Conservation (phyloP, 2,329 filamentous ascomycete genomes). For the Cadophora luteo-olivacea region DNA sequence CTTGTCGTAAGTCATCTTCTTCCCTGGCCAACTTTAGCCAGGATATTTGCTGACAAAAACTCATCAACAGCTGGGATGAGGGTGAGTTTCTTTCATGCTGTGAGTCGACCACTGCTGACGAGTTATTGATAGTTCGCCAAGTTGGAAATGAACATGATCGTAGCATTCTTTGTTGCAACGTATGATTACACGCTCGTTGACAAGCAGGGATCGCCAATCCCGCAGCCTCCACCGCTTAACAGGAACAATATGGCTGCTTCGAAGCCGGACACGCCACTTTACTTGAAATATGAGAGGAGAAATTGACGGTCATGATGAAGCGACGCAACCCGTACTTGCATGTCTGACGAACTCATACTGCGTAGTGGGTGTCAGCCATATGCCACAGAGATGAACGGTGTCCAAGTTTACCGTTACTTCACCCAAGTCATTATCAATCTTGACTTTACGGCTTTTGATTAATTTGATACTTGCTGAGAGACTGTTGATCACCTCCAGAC, state of each 20-base stretch:
- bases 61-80: conserved; percentile 34
- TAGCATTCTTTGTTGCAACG: conserved; percentile 54
- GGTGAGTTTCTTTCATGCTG: conserved; percentile 35
- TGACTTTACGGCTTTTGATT: too few species aligned
- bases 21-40: not conserved
- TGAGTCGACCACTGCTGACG: not conserved
- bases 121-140: conserved; percentile 53
- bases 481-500: too few species aligned
- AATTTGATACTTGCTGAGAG: too few species aligned
- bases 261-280: conserved; percentile 48
- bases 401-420: too few species aligned
- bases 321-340: too few species aligned
- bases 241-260: conserved; percentile 48
- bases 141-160: conserved; percentile 57
- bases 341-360: too few species aligned
- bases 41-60: conserved; percentile 28
- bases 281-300: conserved; percentile 46
- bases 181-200: conserved; percentile 56
- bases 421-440: too few species aligned
- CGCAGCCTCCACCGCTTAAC: conserved; percentile 45
- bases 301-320: too few species aligned
- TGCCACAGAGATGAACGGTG: too few species aligned
- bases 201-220: conserved; percentile 45
- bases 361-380: too few species aligned
- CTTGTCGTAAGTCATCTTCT: conserved; percentile 48